These are phyloP conservation scores for Cladosporium sp. DNA, from an alignment of 2,329 filamentous ascomycete species.

Conservation along the genomic window DNA sequence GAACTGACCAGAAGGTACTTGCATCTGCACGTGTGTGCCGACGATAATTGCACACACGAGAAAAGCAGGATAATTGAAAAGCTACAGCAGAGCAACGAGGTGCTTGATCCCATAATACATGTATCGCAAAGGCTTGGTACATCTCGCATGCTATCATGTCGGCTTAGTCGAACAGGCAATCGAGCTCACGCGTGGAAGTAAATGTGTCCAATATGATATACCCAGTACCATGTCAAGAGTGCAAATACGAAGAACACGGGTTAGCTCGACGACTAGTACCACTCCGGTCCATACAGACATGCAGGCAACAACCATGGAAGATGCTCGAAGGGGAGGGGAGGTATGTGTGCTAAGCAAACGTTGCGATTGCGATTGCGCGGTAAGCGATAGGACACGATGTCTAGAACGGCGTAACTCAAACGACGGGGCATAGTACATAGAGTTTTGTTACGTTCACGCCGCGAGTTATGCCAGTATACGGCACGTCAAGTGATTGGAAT, in stretches of 20 bases:
- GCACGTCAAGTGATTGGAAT: not conserved
- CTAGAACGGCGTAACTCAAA: not conserved
- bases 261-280: not conserved
- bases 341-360: not conserved
- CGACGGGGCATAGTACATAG: not conserved
- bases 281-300: not conserved
- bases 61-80: too few relatives aligned
- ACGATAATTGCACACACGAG: too few relatives aligned
- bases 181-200: not conserved
- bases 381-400: not conserved
- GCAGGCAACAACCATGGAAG: not conserved
- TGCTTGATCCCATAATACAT: too few relatives aligned
- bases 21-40: too few relatives aligned
- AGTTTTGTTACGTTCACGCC: not conserved
- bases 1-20: not conserved
- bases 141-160: not conserved
- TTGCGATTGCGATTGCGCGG: not conserved
- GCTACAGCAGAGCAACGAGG: too few relatives aligned
- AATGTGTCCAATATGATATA: not conserved
- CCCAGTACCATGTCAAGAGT: not conserved
- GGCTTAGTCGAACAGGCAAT: not conserved
- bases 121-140: too few relatives aligned
- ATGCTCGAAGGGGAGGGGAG: not conserved
- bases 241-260: not conserved
- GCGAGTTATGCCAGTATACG: not conserved